These are phyloP conservation scores for Gaertneriomyces sp. DNA, from an alignment of 192 early-diverging fungal species.

Conservation along the genomic window DNA sequence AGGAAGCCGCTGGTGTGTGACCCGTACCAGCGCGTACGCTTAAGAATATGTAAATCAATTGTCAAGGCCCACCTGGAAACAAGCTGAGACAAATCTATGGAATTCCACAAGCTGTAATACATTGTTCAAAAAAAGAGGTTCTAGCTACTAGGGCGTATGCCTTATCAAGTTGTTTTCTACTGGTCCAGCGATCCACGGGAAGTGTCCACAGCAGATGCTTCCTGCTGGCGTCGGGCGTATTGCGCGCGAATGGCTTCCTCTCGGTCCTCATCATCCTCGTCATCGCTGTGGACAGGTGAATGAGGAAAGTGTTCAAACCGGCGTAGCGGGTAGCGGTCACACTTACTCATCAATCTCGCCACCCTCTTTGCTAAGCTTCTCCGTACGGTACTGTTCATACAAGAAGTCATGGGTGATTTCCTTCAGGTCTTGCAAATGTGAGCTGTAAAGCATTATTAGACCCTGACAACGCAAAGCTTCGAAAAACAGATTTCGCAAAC, in stretches of 20 bases:
- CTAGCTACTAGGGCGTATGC: too few species aligned
- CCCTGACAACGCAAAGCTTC: not conserved
- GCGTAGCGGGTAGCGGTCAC: not conserved
- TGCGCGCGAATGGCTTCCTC: not conserved
- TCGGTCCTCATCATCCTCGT: not conserved
- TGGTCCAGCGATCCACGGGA: slow-evolving; percentile 8
- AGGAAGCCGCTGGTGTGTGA: too few species aligned
- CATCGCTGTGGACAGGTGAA: not conserved
- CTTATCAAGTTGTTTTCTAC: not conserved
- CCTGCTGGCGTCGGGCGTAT: slow-evolving; percentile 3
- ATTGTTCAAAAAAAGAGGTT: too few species aligned
- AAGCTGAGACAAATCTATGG: too few species aligned
- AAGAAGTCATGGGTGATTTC: slow-evolving; percentile 65
- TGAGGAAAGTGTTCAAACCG: not conserved
- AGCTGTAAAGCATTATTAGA: slow-evolving; percentile 49
- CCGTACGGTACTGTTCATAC: slow-evolving; percentile 60
- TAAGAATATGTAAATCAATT: too few species aligned
- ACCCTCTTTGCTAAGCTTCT: slow-evolving; percentile 44
- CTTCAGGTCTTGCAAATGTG: slow-evolving; percentile 72
- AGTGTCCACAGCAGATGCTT: not conserved
- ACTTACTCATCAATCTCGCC: slow-evolving; percentile 16
- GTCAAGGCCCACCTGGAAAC: too few species aligned
- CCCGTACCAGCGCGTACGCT: too few species aligned
- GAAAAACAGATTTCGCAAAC: not conserved
- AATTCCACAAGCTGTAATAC: too few species aligned